Base-by-base conservation (phyloP, 768 basidiomycete genomes). In the Sistotremastrum suecicum region DNA sequence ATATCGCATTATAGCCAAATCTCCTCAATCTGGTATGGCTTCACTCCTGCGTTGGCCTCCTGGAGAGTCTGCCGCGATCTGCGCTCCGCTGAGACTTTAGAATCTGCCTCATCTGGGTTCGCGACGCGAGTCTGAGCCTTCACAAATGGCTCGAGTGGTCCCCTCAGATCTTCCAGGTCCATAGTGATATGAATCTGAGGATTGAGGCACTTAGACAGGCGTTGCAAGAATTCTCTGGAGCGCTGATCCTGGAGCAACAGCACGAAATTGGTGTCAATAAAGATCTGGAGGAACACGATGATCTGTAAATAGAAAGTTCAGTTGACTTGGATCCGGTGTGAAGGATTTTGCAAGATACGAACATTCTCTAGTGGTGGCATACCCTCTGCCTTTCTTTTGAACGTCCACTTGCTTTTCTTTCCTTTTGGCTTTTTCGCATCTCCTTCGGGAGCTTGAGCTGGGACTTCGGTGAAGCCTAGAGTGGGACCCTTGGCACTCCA, bases 241-340 rank as follows among this genome's bases (percentile, higher is more conserved):
- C 78, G 76, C 9, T 70, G 59, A 54, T 85, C 68, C 49, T 80
- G 76, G 8, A 88, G 65, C 20, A 89, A 66, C 1, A 69, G 61
- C 40, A 87, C 66, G 57, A 83, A 84, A 8, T 74, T 78, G 0
- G 83, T 71, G 58, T 89, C 86, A 30, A 89, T 66, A 45, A 86
- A 57, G 4, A 67, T 64, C 60, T 82, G 78, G 5, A 81, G 56
- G 63, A 87, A 81, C 0, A 58, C 51, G 28, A 80, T 58, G 44
- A 78, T 62, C 80, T 84, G 55, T 10, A 48, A 40, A 36, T 43
- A 47, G 9, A n/a, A 28, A 10, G 5, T 38, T 20, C 34, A 48
- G 11, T 11, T 34, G 46, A 7, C 8, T 10, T 5, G 1, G 34
- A 48, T 1, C 3, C 12, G 9, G 32, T 5, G 46, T n/a, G 6